Evolutionary conservation across 2,329 filamentous ascomycete species (phyloP).

Genomic region (Penicillium italicum): DNA sequence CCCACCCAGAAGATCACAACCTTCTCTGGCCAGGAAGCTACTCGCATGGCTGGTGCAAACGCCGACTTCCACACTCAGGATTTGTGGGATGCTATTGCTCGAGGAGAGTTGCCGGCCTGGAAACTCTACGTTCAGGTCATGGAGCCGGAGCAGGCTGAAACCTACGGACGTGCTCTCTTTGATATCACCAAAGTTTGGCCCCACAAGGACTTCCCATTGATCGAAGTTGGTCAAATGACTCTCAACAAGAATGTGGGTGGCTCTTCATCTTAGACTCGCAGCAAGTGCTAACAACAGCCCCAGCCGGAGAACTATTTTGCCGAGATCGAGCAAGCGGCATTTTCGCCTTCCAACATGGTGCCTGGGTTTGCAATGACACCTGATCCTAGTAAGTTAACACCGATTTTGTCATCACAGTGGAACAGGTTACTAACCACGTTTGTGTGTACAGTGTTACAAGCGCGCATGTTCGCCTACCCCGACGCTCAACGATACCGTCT

Average conservation of each 20-base stretch:
- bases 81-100: slow-evolving; percentile 58
- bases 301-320: slow-evolving; percentile 55
- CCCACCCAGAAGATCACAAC: slow-evolving; percentile 55
- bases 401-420: not conserved
- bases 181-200: slow-evolving; percentile 58
- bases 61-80: slow-evolving; percentile 59
- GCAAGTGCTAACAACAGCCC: slow-evolving; percentile 4
- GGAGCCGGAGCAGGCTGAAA: slow-evolving; percentile 50
- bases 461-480: slow-evolving; percentile 59
- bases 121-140: slow-evolving; percentile 55
- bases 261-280: not conserved
- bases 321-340: slow-evolving; percentile 65
- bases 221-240: slow-evolving; percentile 49
- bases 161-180: slow-evolving; percentile 50
- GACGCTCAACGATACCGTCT: slow-evolving; percentile 48
- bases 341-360: slow-evolving; percentile 61
- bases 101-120: slow-evolving; percentile 57
- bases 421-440: not conserved
- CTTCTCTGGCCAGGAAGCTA: slow-evolving; percentile 53
- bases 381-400: slow-evolving; percentile 48
- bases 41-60: slow-evolving; percentile 50
- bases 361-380: slow-evolving; percentile 60
- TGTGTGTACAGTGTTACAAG: slow-evolving; percentile 51
- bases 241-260: slow-evolving; percentile 48
- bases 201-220: slow-evolving; percentile 49